Percentiles rank a stretch among this genome's conserved stretches.
Conservation (phyloP, 768 basidiomycete species). For the Termitomyces sp. region DNA sequence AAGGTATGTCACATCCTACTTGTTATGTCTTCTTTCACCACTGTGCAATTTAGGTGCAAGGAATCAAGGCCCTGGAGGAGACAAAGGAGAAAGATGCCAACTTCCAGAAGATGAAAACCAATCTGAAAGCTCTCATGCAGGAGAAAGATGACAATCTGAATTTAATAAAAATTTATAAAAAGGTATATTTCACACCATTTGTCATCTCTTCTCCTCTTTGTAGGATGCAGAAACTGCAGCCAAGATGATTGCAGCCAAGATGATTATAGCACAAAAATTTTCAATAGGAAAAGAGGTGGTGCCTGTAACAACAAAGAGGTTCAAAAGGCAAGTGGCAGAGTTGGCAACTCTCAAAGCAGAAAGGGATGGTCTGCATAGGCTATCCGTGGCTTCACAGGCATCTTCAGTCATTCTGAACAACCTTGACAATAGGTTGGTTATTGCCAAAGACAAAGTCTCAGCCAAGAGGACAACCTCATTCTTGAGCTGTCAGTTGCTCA, state of each 20-base stretch:
- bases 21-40: background rate
- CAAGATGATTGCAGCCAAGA: background rate
- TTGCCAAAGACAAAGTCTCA: too few relatives aligned
- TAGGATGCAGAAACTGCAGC: background rate
- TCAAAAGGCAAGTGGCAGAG: background rate
- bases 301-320: background rate
- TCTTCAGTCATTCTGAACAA: background rate
- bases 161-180: too few relatives aligned
- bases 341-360: background rate
- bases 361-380: background rate
- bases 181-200: too few relatives aligned
- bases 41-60: background rate
- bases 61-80: background rate
- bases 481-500: too few relatives aligned
- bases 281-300: too few relatives aligned
- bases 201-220: too few relatives aligned
- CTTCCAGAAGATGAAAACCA: background rate
- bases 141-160: too few relatives aligned
- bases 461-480: too few relatives aligned
- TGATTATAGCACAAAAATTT: background rate
- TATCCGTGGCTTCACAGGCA: background rate
- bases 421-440: background rate
- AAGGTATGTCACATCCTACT: background rate
- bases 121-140: too few relatives aligned
- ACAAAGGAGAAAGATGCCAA: too few relatives aligned